These are phyloP conservation scores for Passiflora organensis DNA, from an alignment of 345 rosid species.

Conservation along the genomic window DNA sequence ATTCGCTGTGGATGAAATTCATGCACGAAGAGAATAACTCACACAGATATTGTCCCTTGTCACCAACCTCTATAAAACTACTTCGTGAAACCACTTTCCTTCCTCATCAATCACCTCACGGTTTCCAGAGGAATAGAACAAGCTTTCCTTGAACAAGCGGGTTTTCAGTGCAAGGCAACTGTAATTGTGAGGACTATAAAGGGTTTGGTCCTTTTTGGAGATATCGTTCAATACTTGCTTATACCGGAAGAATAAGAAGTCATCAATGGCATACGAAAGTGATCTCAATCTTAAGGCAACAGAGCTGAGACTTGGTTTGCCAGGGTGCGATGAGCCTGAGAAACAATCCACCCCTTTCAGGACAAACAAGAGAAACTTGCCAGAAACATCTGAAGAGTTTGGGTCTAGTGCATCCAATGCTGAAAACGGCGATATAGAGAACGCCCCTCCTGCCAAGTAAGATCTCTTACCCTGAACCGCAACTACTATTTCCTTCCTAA, in stretches of 20 bases:
- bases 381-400: conserved; percentile 32
- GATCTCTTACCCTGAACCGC: conserved; percentile 10
- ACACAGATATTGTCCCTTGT: conserved; percentile 8
- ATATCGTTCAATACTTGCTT: too few relatives aligned
- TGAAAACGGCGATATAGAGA: conserved; percentile 10
- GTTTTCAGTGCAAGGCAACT: too few relatives aligned
- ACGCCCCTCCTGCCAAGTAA: conserved; percentile 50
- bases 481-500: background rate
- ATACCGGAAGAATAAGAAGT: too few relatives aligned
- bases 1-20: conserved; percentile 15
- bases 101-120: conserved; percentile 19
- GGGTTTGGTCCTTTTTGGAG: too few relatives aligned
- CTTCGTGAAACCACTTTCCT: conserved; percentile 20
- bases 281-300: conserved; percentile 25
- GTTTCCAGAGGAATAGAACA: background rate
- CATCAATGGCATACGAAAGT: conserved; percentile 23
- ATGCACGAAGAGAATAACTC: conserved; percentile 27
- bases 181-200: too few relatives aligned
- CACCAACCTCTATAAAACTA: conserved; percentile 31
- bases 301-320: conserved; percentile 25
- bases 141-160: too few relatives aligned
- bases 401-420: conserved; percentile 10
- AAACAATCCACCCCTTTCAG: background rate
- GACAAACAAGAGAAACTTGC: conserved; percentile 22
- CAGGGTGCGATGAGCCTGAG: conserved; percentile 13